Conservation (phyloP, 768 basidiomycete species). For the Panaeolus papilionaceus region DNA sequence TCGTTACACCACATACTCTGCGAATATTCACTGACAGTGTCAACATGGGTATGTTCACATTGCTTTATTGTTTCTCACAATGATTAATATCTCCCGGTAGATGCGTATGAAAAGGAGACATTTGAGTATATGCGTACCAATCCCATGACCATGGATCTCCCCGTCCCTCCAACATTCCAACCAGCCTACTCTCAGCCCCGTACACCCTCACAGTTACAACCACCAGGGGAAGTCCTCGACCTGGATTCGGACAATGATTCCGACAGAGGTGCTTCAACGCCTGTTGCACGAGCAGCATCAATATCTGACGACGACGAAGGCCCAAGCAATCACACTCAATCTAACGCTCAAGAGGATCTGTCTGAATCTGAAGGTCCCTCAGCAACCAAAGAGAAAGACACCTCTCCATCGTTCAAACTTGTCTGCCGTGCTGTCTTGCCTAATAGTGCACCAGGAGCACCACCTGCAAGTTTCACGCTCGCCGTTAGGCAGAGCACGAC, state of each 20-base stretch:
- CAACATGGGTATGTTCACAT: constrained; percentile 58
- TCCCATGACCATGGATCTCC: constrained; percentile 22
- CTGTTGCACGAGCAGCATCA: constrained; percentile 9
- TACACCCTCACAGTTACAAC: constrained; percentile 21
- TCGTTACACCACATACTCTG: constrained; percentile 69
- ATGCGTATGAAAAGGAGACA: constrained; percentile 68
- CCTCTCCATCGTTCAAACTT: constrained; percentile 2
- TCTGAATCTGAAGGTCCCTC: constrained; percentile 43
- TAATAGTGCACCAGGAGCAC: constrained; percentile 50
- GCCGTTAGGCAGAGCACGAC: constrained; percentile 78
- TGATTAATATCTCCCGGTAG: constrained; percentile 39
- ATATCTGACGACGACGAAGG: constrained; percentile 10
- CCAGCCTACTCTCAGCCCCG: constrained; percentile 19
- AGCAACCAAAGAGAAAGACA: background rate
- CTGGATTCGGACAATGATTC: constrained; percentile 34
- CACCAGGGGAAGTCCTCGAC: constrained; percentile 25
- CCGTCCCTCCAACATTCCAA: constrained; percentile 2
- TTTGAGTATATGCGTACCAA: constrained; percentile 63
- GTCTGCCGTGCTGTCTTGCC: constrained; percentile 8
- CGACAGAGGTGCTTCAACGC: constrained; percentile 11
- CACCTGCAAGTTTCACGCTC: constrained; percentile 61
- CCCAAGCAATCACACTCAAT: constrained; percentile 8
- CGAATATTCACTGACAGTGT: constrained; percentile 68
- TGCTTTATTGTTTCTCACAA: background rate
- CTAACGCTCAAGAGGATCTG: constrained; percentile 36